Base-by-base conservation (phyloP, 1,284 basidiomycete genomes). In the Coniophora puteana region DNA sequence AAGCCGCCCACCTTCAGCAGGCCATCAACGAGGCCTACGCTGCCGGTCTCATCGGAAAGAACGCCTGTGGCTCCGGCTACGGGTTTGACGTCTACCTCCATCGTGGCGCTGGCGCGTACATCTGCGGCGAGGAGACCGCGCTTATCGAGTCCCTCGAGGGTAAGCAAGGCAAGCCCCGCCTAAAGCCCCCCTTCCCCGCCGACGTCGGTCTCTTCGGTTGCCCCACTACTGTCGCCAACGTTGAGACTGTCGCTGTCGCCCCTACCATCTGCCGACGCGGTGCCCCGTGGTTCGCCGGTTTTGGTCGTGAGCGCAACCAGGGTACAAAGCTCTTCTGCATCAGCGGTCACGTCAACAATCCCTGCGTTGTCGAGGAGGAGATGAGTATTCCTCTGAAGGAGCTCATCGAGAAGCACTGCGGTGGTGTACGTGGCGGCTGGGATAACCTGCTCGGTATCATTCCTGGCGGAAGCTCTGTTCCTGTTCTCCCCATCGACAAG, bases 161-260 rank as follows among this genome's bases (percentile, higher is more conserved):
- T 29, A 99, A 98, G 68, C 95, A 98, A 69, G 95, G 95, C 32
- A 98, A 98, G 67, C 95, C 95, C 3, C 80, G 95, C 51, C 75
- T 99, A 55, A 99, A 99, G 76, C 95, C 95, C n/a, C 96, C 95
- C 32, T 99, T 98, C 83, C 95, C 95, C 12, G 95, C 95, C 47
- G 94, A 98, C 53, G 94, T 98, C 36, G 94, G 94, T 45, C 72
- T 97, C 31, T 99, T 98, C 58, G 94, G 94, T 8, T 97, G 93
- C 67, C 94, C 94, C 1, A 90, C 92, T 2, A 98, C 96, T 8
- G 95, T 99, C 35, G 94, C 95, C 41, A 98, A 99, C 60, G 94
- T 99, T 46, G 96, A 98, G 74, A 99, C 95, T 5, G 92, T 99
- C 45, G 87, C 95, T 24, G 95, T 98, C 30, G 92, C 94, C 1